phyloP scores from a whole-genome alignment of 2,329 filamentous ascomycete genomes.

The Gnomoniopsis sp. region DNA sequence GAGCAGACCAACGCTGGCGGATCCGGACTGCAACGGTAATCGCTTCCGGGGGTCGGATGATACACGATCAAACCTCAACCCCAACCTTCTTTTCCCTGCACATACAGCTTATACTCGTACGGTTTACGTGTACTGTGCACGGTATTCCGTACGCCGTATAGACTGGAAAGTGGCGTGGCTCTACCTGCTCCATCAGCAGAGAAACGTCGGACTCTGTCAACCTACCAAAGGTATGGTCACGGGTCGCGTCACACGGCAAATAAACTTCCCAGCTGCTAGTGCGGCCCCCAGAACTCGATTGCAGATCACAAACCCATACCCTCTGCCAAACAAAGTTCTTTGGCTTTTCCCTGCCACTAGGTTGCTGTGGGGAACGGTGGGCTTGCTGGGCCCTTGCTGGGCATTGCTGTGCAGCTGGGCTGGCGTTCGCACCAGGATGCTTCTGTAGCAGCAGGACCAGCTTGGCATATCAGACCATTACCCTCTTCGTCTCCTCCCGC shows the following conservation, averaged over 20 bases:
- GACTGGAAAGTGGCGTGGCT: background rate
- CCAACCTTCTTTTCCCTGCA: background rate
- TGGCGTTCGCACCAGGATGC: no score
- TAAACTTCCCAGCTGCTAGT: background rate
- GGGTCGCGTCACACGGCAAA: slow-evolving; percentile 1
- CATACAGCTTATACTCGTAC: no score
- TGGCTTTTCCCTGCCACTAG: background rate
- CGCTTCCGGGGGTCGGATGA: slow-evolving; percentile 1
- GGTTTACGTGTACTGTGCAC: no score
- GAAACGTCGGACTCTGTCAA: background rate
- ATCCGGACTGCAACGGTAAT: background rate
- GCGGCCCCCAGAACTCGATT: background rate
- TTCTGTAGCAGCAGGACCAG: no score
- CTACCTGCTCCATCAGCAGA: background rate
- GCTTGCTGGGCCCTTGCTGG: no score
- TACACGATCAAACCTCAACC: background rate
- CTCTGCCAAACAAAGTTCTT: background rate
- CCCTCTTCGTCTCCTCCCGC: background rate
- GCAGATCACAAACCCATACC: background rate
- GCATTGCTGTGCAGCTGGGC: no score
- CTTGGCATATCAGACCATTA: background rate
- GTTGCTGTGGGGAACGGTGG: no score
- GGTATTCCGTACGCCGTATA: background rate
- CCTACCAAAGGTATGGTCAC: background rate
- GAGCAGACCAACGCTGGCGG: background rate